Evolutionary conservation across 148 eudicot species (phyloP).

Genomic region (Rhododendron williamsianum): DNA sequence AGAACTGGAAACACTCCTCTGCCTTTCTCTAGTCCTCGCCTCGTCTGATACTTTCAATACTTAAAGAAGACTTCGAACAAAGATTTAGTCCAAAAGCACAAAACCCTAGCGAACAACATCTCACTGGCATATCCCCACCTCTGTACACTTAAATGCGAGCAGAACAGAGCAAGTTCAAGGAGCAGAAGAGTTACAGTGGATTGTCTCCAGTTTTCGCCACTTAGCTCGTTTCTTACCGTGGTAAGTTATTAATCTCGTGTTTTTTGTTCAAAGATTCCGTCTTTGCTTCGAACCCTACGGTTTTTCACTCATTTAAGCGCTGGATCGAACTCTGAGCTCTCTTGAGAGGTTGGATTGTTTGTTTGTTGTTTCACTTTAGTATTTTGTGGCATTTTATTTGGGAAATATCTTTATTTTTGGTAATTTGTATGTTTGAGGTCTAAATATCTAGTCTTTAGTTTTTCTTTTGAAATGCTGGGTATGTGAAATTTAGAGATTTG

Average conservation of each 20-base stretch:
- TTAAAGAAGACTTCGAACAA: neutral
- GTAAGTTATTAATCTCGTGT: neutral
- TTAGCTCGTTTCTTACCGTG: slow-evolving; percentile 2
- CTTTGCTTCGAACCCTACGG: neutral
- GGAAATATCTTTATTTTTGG: neutral
- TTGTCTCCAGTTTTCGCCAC: slow-evolving; percentile 4
- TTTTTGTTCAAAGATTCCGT: neutral
- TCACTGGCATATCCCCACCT: neutral
- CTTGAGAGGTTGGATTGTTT: neutral
- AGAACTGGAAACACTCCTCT: slow-evolving; percentile 24
- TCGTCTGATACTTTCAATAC: neutral
- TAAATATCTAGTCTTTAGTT: slow-evolving; percentile 14
- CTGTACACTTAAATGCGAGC: neutral
- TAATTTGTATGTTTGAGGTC: slow-evolving; percentile 2
- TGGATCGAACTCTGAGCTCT: slow-evolving; percentile 4
- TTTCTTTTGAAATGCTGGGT: slow-evolving; percentile 7
- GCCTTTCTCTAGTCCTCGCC: slow-evolving; percentile 1
- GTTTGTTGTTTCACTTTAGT: neutral
- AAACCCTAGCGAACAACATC: neutral
- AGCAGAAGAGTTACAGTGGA: neutral
- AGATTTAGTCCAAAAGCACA: neutral
- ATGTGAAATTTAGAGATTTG: slow-evolving; percentile 19
- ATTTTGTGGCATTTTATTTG: neutral
- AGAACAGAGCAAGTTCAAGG: slow-evolving; percentile 1
- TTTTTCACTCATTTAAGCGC: slow-evolving; percentile 1